Evolutionary conservation across 306 rosid genomes (phyloP).

Genomic region (Castanopsis chinensis): DNA sequence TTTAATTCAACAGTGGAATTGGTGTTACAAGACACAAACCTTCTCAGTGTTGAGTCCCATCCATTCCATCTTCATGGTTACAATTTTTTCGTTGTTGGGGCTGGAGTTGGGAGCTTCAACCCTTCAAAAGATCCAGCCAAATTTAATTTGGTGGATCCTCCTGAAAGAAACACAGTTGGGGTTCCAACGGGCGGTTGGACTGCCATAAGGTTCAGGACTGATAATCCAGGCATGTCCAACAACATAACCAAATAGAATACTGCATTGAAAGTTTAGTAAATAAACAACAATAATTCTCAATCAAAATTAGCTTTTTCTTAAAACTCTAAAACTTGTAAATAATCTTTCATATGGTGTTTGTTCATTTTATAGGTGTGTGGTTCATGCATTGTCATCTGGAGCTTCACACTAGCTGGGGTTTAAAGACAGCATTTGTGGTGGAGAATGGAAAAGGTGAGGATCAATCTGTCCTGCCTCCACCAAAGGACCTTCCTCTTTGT

Average conservation of each 20-base stretch:
- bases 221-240: constrained; percentile 30
- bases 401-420: constrained; percentile 40
- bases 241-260: background rate
- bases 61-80: constrained; percentile 42
- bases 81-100: constrained; percentile 36
- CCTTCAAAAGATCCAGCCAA: constrained; percentile 21
- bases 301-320: background rate
- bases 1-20: constrained; percentile 34
- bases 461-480: constrained; percentile 33
- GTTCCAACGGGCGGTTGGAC: constrained; percentile 43
- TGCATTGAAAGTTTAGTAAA: background rate
- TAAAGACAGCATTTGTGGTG: constrained; percentile 41
- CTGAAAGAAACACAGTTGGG: constrained; percentile 37
- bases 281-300: background rate
- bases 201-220: constrained; percentile 37
- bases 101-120: constrained; percentile 33
- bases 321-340: background rate
- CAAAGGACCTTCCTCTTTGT: constrained; percentile 39
- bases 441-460: constrained; percentile 24
- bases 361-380: constrained; percentile 30
- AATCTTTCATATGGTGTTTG: background rate
- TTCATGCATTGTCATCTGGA: constrained; percentile 47
- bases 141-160: constrained; percentile 33
- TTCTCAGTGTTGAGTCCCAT: constrained; percentile 36
- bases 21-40: constrained; percentile 37